Percentiles rank a stretch among this genome's conserved stretches.
phyloP scores from a whole-genome alignment of 2,329 filamentous ascomycete species.

The Aureobasidium sp. region DNA sequence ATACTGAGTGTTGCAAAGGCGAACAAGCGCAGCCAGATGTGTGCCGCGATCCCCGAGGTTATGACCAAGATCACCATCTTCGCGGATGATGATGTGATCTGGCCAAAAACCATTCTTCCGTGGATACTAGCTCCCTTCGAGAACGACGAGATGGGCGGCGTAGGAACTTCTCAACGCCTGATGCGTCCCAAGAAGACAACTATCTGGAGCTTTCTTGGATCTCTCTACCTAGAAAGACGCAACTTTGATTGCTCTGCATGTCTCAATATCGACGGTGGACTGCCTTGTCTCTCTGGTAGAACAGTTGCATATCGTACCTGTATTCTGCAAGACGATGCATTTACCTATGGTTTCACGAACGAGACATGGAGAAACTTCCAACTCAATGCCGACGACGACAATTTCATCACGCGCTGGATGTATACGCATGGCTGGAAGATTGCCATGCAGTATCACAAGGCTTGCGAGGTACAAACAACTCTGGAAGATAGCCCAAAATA shows the following conservation, averaged over 20 bases:
- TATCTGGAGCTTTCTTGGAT: constrained; percentile 83
- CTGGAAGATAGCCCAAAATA: constrained; percentile 85
- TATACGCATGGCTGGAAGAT: constrained; percentile 90
- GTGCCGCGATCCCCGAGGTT: constrained; percentile 80
- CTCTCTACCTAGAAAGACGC: constrained; percentile 83
- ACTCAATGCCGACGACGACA: constrained; percentile 94
- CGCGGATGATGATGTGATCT: constrained; percentile 92
- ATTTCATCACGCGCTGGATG: constrained; percentile 95
- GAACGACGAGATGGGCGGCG: constrained; percentile 73
- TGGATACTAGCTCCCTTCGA: constrained; percentile 95
- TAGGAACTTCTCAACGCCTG: constrained; percentile 85
- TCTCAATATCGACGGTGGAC: constrained; percentile 87
- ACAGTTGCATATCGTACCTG: constrained; percentile 87
- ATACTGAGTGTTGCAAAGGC: constrained; percentile 75
- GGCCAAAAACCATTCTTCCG: constrained; percentile 75
- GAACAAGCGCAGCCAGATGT: constrained; percentile 93
- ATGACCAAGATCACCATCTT: constrained; percentile 80
- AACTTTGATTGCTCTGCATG: constrained; percentile 97
- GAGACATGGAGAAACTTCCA: constrained; percentile 85
- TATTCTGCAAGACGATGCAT: constrained; percentile 78
- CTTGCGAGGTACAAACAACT: constrained; percentile 88
- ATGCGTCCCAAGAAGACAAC: constrained; percentile 59
- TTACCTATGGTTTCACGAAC: constrained; percentile 82
- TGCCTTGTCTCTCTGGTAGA: constrained; percentile 93
- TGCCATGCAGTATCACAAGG: constrained; percentile 86